A percentile compares a stretch with the other conserved stretches of the same genome.
phyloP scores from a whole-genome alignment of 441 rosid genomes.

The Pelargonium myrrhifolium region DNA sequence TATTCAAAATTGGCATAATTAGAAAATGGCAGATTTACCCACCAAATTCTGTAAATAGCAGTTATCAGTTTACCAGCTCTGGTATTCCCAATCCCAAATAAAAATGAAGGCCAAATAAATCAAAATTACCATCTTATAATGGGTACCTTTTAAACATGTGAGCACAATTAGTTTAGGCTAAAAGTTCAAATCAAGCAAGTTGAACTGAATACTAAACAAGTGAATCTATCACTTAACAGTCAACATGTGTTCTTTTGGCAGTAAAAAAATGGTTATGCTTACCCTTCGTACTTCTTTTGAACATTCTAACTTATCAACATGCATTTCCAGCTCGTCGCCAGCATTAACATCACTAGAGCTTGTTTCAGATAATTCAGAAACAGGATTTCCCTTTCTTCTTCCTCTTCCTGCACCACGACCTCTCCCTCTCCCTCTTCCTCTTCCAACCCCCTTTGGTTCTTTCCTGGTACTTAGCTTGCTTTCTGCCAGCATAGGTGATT shows the following conservation, averaged over 20 bases:
- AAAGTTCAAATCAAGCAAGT: neutral
- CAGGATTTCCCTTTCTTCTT: slow-evolving; percentile 29
- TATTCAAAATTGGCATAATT: neutral
- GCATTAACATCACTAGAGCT: slow-evolving; percentile 35
- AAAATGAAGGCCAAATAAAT: neutral
- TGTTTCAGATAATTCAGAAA: slow-evolving; percentile 36
- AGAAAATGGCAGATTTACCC: neutral
- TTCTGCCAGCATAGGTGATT: slow-evolving; percentile 12
- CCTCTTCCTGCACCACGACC: slow-evolving; percentile 33
- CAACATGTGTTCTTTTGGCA: slow-evolving; percentile 2
- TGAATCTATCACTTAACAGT: neutral
- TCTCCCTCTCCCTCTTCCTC: slow-evolving; percentile 40
- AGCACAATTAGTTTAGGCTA: neutral
- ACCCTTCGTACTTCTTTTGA: slow-evolving; percentile 56
- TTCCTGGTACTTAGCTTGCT: slow-evolving; percentile 17
- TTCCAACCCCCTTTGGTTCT: slow-evolving; percentile 26
- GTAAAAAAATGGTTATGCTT: slow-evolving; percentile 19
- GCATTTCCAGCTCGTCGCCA: slow-evolving; percentile 25
- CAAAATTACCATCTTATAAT: neutral
- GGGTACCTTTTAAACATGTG: no score
- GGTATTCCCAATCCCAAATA: neutral
- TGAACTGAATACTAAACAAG: neutral
- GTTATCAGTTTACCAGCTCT: neutral
- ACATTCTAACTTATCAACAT: slow-evolving; percentile 23
- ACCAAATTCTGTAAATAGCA: no score